Base-by-base conservation (phyloP, 345 rosid species). In the Eucalyptus sp. region DNA sequence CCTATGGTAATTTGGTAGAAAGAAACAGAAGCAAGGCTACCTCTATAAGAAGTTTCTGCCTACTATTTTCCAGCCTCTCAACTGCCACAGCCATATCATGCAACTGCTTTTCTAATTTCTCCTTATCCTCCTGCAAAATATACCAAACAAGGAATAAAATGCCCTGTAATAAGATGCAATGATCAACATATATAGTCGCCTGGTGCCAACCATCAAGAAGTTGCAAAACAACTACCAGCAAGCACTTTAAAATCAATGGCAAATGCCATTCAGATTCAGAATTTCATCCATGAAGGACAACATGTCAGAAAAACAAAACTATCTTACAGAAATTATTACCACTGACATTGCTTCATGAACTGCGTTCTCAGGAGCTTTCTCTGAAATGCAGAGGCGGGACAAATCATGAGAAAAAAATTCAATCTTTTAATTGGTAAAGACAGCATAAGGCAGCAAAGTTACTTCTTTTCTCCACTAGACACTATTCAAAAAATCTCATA, bases 41-140 rank as follows among this genome's bases (percentile, higher is more conserved):
- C 99, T 98, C 99, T 94, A 92, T 91, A 44, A 98, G 95, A 95
- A 98, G 99, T 93, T 97, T 98, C 93, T 98, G 99, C 89, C 99
- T 94, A 88, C 99, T 95, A 92, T 89, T 95, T 92, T 98, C 99
- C 87, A 98, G 91, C 91, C 97, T 95, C 95, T 98, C 99, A 91
- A 98, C 93, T 86, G 92, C 98, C 48, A 96, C 95, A 90, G 99
- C 99, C 99, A 98, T 92, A 92, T 97, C 97, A 90, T 97, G 99
- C 93, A 98, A 93, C 95, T 95, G 97, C 91, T 91, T 95, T 96
- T 98, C 99, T 76, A 96, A 93, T 92, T 91, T 94, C 92, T 95
- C 97, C 90, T 94, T 95, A 68, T 95, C 98, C 92, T 95, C 99
- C 99, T 98, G 92, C 91, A 92, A 90, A 62, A 85, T 81, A 13